Percentiles rank a stretch among this genome's conserved stretches.
Conservation (phyloP, 306 rosid species). For the Hippophae tibetana region DNA sequence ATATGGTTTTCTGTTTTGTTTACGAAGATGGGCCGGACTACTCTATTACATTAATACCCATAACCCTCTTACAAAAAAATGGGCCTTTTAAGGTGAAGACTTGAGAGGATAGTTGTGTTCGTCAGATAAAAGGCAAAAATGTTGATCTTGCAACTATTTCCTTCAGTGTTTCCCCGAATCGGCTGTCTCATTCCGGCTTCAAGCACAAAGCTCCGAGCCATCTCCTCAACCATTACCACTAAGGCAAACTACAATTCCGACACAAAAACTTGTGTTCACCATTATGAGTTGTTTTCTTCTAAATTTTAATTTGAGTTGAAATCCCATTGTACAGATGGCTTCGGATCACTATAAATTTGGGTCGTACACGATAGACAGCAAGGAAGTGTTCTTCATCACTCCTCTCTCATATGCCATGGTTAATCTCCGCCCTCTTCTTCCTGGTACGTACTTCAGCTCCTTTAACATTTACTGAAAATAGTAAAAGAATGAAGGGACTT, state of each 20-base stretch:
- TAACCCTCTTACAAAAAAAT: no score
- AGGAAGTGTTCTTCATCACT: constrained; percentile 69
- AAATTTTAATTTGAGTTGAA: not conserved
- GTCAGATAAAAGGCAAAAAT: constrained; percentile 20
- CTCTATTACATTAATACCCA: no score
- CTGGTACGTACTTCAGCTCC: constrained; percentile 37
- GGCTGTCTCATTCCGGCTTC: constrained; percentile 16
- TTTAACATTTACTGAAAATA: not conserved
- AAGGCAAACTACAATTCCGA: constrained; percentile 18
- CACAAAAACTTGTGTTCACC: not conserved
- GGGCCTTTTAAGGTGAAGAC: no score
- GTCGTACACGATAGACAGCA: constrained; percentile 52
- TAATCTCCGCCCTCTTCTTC: constrained; percentile 81
- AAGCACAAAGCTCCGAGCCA: constrained; percentile 15
- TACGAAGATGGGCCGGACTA: no score
- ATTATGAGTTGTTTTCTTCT: not conserved
- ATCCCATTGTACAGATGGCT: constrained; percentile 42
- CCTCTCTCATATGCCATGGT: constrained; percentile 71
- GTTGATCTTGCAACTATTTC: constrained; percentile 5
- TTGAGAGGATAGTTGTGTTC: not conserved
- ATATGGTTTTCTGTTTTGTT: no score
- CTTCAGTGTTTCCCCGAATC: constrained; percentile 14
- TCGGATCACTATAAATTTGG: constrained; percentile 52
- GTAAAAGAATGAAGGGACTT: not conserved
- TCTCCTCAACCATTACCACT: constrained; percentile 17